phyloP scores from a whole-genome alignment of 2,329 filamentous ascomycete genomes.

The Aspergillus cejpii region DNA sequence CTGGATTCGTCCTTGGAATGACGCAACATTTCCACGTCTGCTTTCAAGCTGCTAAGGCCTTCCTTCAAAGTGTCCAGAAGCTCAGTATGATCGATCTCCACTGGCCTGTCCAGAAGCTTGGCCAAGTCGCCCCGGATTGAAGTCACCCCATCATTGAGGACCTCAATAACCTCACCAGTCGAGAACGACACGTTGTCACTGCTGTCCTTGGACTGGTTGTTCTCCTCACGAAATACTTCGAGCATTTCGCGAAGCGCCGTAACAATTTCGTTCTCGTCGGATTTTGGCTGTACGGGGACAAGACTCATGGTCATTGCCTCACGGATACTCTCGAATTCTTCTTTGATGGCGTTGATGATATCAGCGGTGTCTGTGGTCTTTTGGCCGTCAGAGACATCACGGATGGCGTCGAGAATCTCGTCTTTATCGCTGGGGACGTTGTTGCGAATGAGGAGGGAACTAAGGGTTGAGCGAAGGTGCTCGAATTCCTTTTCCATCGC shows the following conservation, averaged over 20 bases:
- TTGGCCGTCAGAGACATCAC: slow-evolving; percentile 40
- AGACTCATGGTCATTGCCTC: slow-evolving; percentile 38
- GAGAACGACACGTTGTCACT: slow-evolving; percentile 49
- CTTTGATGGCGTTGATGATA: slow-evolving; percentile 45
- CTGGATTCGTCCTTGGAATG: slow-evolving; percentile 47
- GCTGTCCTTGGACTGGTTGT: slow-evolving; percentile 49
- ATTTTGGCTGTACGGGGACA: slow-evolving; percentile 35
- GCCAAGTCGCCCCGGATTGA: slow-evolving; percentile 67
- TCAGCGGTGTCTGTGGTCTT: slow-evolving; percentile 23
- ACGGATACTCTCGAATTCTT: slow-evolving; percentile 56
- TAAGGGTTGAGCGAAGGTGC: slow-evolving; percentile 69
- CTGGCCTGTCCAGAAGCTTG: slow-evolving; percentile 68
- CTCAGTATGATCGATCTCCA: slow-evolving; percentile 79
- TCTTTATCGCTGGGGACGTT: slow-evolving; percentile 52
- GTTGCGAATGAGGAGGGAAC: slow-evolving; percentile 59
- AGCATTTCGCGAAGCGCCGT: slow-evolving; percentile 41
- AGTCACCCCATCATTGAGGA: slow-evolving; percentile 64
- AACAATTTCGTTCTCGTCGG: slow-evolving; percentile 61
- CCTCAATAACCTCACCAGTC: slow-evolving; percentile 55
- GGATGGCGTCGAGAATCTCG: slow-evolving; percentile 56
- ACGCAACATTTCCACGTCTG: slow-evolving; percentile 73
- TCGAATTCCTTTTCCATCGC: slow-evolving; percentile 77
- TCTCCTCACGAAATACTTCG: slow-evolving; percentile 45
- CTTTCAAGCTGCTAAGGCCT: slow-evolving; percentile 67
- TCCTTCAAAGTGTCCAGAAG: slow-evolving; percentile 80